Base-by-base conservation (phyloP, 805 yeast species). In the Candida yuanshanica region DNA sequence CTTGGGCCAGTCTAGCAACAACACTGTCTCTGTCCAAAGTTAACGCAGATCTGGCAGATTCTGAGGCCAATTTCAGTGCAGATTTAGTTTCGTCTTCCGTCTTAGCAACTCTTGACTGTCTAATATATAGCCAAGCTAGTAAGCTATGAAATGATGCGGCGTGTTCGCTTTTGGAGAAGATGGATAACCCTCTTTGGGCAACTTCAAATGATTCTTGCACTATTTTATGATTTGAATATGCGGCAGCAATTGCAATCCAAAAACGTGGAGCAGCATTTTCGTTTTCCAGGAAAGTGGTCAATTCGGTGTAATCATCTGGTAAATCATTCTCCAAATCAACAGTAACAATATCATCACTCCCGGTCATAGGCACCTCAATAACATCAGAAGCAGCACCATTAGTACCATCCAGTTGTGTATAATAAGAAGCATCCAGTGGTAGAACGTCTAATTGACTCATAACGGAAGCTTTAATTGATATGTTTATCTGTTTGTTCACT, bases 301-400 rank as follows among this genome's bases (percentile, higher is more conserved):
- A 70, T 56, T 93, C 98, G 35, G 78, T 72, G 5, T 96, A 86
- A 59, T 91, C 96, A 18, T 86, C 95, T 5, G 96, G 95, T 42
- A 89, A 69, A 56, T 91, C 98, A 26, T 80, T 79, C 39, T 75
- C 75, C 45, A 84, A 72, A 55, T 89, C 91, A 51, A 93, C 77
- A 39, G 87, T 83, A 48, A 91, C 96, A 46, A 87, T 84, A 64
- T 89, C 95, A 53, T 83, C 85, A 43, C 81, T 80, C 42, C 75
- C 83, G 47, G 72, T 72, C 57, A 88, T 67, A 33, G 95, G 96
- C 55, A 91, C 83, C 60, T 68, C 72, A 33, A 67, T 39, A 8
- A 47, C 33, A 21, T 45, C 39, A 7, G 37, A 24, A 2, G 38
- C 39, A 10, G 38, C 36, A 9, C 25, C 39, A n/a, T 21, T 10